Conservation (phyloP, 1,284 basidiomycete species). For the Quambalaria eucalypti region DNA sequence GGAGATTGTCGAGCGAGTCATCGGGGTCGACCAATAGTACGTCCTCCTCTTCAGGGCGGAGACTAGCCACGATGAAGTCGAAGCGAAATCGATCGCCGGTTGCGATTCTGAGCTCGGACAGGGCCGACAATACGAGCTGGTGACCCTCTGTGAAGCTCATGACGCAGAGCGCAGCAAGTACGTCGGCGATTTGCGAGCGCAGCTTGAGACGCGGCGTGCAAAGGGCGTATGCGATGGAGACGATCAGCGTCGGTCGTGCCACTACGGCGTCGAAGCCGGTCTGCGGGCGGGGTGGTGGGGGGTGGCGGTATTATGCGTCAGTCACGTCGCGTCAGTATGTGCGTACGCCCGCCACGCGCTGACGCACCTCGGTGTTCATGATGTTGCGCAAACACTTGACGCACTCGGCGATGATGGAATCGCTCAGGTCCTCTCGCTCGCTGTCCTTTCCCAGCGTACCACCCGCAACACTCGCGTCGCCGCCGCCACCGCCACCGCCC, state of each 20-base stretch:
- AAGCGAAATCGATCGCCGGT: conserved; percentile 70
- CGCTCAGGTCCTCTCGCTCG: conserved; percentile 33
- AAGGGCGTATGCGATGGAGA: conserved; percentile 64
- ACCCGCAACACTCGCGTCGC: neutral
- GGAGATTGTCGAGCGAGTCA: conserved; percentile 6
- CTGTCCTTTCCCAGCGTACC: conserved; percentile 5
- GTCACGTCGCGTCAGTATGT: no score
- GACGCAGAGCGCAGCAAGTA: conserved; percentile 73
- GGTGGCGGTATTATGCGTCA: no score
- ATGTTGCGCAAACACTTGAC: conserved; percentile 72
- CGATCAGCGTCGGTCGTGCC: conserved; percentile 60
- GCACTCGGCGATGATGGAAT: conserved; percentile 25
- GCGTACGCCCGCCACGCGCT: no score
- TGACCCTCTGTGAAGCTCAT: conserved; percentile 65
- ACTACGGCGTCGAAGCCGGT: conserved; percentile 68
- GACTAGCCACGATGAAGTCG: conserved; percentile 61
- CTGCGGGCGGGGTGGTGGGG: no score
- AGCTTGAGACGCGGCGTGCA: conserved; percentile 59
- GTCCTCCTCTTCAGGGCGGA: conserved; percentile 51
- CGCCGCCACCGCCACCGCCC: conserved; percentile 9
- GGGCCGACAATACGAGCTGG: conserved; percentile 62
- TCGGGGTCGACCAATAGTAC: conserved; percentile 4
- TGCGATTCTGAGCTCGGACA: conserved; percentile 68
- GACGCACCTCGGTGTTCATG: conserved; percentile 75
- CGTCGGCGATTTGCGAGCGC: conserved; percentile 63